Conservation (phyloP, 2,329 filamentous ascomycete species). For the Aspergillus sp. region DNA sequence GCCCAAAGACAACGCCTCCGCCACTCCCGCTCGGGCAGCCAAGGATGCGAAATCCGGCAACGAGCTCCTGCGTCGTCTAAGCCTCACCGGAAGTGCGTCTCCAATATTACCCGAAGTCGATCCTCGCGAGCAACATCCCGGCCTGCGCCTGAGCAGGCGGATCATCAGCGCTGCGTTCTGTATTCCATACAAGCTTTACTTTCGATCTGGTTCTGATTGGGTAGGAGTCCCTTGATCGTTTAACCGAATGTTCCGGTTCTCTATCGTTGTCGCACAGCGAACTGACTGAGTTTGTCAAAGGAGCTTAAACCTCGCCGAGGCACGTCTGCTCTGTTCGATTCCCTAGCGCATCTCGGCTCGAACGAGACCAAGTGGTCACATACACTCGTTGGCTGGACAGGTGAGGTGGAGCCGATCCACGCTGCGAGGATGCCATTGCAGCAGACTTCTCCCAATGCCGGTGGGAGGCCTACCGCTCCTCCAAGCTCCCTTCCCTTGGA, state of each 20-base stretch:
- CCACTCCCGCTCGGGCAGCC: slow-evolving; percentile 33
- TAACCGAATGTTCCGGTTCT: neutral
- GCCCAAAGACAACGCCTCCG: slow-evolving; percentile 11
- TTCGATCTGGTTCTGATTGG: slow-evolving; percentile 47
- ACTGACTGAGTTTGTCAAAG: slow-evolving; percentile 34
- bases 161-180: slow-evolving; percentile 57
- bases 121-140: slow-evolving; percentile 47
- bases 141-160: slow-evolving; percentile 50
- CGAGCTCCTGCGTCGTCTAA: slow-evolving; percentile 46
- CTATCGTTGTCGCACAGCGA: neutral
- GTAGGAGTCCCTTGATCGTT: slow-evolving; percentile 25
- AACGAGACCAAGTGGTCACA: slow-evolving; percentile 78
- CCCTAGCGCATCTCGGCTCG: slow-evolving; percentile 81
- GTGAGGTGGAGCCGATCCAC: slow-evolving; percentile 58
- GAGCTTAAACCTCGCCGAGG: slow-evolving; percentile 68
- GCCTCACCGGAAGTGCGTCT: slow-evolving; percentile 31
- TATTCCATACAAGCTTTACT: slow-evolving; percentile 52
- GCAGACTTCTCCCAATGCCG: slow-evolving; percentile 18
- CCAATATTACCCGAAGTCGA: slow-evolving; percentile 41
- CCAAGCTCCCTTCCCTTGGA: slow-evolving; percentile 47
- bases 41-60: slow-evolving; percentile 39
- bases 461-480: slow-evolving; percentile 18
- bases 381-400: slow-evolving; percentile 88
- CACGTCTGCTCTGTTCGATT: slow-evolving; percentile 86
- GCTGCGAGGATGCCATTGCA: slow-evolving; percentile 20